These are phyloP conservation scores for Zangia roseola DNA, from an alignment of 768 basidiomycete species.

Conservation along the genomic window DNA sequence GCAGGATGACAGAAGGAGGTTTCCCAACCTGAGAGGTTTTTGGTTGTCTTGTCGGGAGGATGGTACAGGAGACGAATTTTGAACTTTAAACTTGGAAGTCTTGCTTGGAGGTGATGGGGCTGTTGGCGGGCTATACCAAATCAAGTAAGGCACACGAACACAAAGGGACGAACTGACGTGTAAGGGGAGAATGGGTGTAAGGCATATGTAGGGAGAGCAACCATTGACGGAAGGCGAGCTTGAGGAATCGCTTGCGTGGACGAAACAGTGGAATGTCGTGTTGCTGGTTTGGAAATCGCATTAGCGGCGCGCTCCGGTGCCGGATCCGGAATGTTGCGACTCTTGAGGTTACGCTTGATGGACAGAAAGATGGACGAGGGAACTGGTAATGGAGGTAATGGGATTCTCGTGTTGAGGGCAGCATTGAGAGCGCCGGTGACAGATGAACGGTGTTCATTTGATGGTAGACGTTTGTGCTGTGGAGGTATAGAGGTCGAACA, in stretches of 20 bases:
- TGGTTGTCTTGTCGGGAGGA: conserved; percentile 6
- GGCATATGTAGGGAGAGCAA: conserved; percentile 12
- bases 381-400: conserved; percentile 15
- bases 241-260: conserved; percentile 3
- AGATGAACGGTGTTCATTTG: conserved; percentile 14
- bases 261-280: background rate
- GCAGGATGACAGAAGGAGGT: conserved; percentile 85
- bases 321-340: background rate
- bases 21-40: conserved; percentile 57
- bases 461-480: conserved; percentile 6
- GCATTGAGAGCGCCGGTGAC: conserved; percentile 24
- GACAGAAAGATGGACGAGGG: conserved; percentile 22
- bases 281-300: background rate
- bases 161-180: conserved; percentile 9
- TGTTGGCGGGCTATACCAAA: conserved; percentile 13
- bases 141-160: background rate
- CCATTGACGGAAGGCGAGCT: conserved; percentile 7
- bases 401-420: conserved; percentile 17
- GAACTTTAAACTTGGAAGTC: conserved; percentile 8
- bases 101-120: conserved; percentile 17
- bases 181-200: conserved; percentile 16
- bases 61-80: conserved; percentile 8
- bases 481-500: conserved; percentile 18
- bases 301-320: background rate
- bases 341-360: conserved; percentile 21